Base-by-base conservation (phyloP, 2,329 filamentous ascomycete species). In the Uncinocarpus reesii region DNA sequence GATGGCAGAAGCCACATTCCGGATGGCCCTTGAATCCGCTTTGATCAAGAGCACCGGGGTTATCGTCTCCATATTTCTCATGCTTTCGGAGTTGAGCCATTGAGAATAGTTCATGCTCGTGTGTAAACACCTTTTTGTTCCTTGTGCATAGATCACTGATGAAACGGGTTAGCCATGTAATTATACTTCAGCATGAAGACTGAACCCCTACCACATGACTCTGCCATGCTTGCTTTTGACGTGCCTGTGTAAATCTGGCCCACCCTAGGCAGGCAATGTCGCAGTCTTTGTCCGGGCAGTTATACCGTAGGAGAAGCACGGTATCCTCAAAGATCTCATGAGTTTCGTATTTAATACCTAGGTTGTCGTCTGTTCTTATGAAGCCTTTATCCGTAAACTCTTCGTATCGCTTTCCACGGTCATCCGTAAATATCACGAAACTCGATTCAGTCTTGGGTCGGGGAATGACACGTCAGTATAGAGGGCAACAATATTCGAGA, bases 111-210 rank as follows among this genome's bases (percentile, higher is more conserved):
- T 93, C 86, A 63, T 98, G 92, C 67, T 98, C 92, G 67, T 98
- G 92, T 1, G 92, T 95, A 59, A 98, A 98, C 28, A 95, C 88
- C 62, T 95, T 95, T 69, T 98, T 98, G 71, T 95, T 89, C 52
- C 88, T 75, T 5, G 89, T 85, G 67, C 89, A 95, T 8, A 95
- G 74, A 65, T 95, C 87, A 66, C 85, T 76, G 52, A 24, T 21
- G 3, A 11, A 8, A 37, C 18, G 7, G 20, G 48, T 54, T 21
- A 54, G 36, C n/a, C 18, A n/a, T 29, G n/a, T 26, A 6, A 21
- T 7, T 13, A 8, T 28, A 29, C 7, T 7, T 2, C 8, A 3
- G 4, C 11, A 24, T 16, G n/a, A 21, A 15, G 3, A 46, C 13
- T 20, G 15, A 29, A 42, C 34, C 71, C 71, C 54, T 68, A 77